These are phyloP conservation scores for Sarcodon sp. DNA, from an alignment of 768 basidiomycete species.

Conservation along the genomic window DNA sequence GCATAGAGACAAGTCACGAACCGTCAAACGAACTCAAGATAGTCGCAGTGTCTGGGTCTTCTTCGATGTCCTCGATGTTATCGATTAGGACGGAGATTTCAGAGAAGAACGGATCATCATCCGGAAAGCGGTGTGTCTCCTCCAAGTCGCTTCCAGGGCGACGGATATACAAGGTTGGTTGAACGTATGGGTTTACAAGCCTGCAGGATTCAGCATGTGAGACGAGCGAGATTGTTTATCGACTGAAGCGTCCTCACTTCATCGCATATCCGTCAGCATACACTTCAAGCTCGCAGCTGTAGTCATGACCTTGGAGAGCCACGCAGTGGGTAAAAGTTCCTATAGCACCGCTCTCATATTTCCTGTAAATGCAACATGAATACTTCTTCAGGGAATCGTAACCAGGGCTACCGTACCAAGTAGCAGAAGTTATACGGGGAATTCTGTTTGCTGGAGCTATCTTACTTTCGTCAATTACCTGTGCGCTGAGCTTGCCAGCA, in stretches of 20 bases:
- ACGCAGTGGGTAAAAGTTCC: constrained; percentile 86
- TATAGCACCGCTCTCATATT: constrained; percentile 91
- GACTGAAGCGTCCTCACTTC: constrained; percentile 33
- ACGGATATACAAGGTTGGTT: constrained; percentile 79
- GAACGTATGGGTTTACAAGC: constrained; percentile 87
- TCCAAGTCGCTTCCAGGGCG: constrained; percentile 72
- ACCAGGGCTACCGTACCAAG: constrained; percentile 42
- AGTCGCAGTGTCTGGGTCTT: constrained; percentile 65
- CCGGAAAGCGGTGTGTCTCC: constrained; percentile 54
- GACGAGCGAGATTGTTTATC: not conserved
- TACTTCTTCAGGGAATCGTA: not conserved
- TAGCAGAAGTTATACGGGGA: constrained; percentile 85
- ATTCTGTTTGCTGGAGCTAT: constrained; percentile 84
- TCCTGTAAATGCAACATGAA: constrained; percentile 33
- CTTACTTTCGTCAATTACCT: constrained; percentile 72
- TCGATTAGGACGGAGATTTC: constrained; percentile 87
- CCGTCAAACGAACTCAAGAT: constrained; percentile 84
- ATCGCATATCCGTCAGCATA: constrained; percentile 88
- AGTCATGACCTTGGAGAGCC: constrained; percentile 84
- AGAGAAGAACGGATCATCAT: constrained; percentile 91
- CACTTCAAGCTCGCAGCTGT: constrained; percentile 90
- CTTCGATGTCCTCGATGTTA: constrained; percentile 80
- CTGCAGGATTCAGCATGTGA: constrained; percentile 20
- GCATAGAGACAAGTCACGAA: constrained; percentile 14
- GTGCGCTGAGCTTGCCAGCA: constrained; percentile 73